Evolutionary conservation across 2,329 filamentous ascomycete species (phyloP), one percentile per base, ranked within the genome.

Genomic region (Aspergillus tamarii): DNA sequence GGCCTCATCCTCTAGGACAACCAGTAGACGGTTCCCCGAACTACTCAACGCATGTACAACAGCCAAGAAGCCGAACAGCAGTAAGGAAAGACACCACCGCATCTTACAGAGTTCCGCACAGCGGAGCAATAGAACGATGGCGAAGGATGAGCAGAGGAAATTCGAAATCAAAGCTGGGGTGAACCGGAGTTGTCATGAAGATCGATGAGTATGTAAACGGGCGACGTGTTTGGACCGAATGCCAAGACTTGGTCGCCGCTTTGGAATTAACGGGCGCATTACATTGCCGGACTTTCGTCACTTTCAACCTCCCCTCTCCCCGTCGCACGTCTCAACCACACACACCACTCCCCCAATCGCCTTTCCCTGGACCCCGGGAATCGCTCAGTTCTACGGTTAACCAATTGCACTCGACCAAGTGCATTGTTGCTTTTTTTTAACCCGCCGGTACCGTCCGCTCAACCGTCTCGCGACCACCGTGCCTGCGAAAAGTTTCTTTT

Each of bases 1-100:
- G 48, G 87, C 85, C 67, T 88, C 84, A 72, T 96, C 91, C 73
- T 98, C 94, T 59, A 97, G 81, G 64, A 99, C 86, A 65, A 96
- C 93, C 74, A 99, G 84, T 79, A 98, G 81, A 76, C 93, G 87
- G 78, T 87, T 87, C 64, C 94, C 95, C 56, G 88, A 85, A 67
- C 89, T 90, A 83, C 94, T 97, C 73, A 91, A 81, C 62, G 93
- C 93, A 77, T 90, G 87, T 64, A 76, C 76, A 68, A 72, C 74
- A 68, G 74, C 76, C 73, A 77, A 76, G 63, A 88, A 82, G 74
- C 89, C 85, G 73, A 93, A 82, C 65, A 92, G 79, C 68, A 93
- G 81, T 75, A 92, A 84, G 72, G 90, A 89, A 81, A 91, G 79
- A 76, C 90, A 81, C 83, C 89, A 91, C 86, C 88, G 87, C 92